Evolutionary conservation across 1,139 yeast genomes (phyloP), one percentile per base, ranked within the genome.

Genomic region (Saccharomyces hybrid): DNA sequence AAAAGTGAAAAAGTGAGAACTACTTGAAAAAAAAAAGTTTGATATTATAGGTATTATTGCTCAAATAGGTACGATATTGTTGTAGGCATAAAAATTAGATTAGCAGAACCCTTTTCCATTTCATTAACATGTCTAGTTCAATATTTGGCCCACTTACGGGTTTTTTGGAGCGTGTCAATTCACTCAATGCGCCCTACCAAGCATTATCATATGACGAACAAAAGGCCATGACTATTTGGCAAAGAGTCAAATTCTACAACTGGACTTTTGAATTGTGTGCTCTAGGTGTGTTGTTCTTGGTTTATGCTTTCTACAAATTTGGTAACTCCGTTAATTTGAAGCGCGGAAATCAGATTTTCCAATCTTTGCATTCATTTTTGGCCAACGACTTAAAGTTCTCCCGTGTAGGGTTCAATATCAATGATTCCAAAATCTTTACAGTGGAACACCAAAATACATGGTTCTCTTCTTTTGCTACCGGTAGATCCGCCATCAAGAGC

Each of bases 381-480:
- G 73, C 76, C 48, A 77, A 79, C 51, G 63, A 64, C 7, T 56
- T 65, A 42, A 85, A 90, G 69, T 93, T 93, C 67, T 82, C 76
- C 64, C 95, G 86, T 68, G 93, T 84, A 58, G 98, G 98, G 55
- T 83, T 83, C 51, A 56, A 63, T 49, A 69, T 73, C 50, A 67
- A 65, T 29, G 74, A 27, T 23, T 28, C 23, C 50, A 59, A 9
- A 60, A 56, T 53, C 41, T 59, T 51, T 73, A 61, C 78, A 77
- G 64, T 75, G 84, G 59, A 89, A 68, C 82, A 85, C 53, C 76
- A 86, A 49, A 86, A 88, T 65, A 77, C 81, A 57, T 65, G 71
- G 69, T 90, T 73, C 70, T 76, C 93, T 16, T 77, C 89, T 50
- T 93, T 88, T 70, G 96, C 97, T 48, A 80, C 96, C 55, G 99